Conservation (phyloP, 1,139 yeast genomes). For the Saccharomyces hybrid region DNA sequence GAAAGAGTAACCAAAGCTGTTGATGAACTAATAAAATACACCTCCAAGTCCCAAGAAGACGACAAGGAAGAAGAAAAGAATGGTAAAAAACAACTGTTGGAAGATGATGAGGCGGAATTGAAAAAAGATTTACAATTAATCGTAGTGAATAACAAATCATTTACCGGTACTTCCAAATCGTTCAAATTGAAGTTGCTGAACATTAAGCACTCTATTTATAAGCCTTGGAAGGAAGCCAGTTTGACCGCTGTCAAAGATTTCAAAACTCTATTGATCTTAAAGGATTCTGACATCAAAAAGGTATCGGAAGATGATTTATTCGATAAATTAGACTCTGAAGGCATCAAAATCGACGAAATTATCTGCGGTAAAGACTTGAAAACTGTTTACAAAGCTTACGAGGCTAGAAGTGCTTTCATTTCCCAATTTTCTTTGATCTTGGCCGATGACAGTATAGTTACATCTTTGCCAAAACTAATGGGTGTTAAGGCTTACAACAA, state of each 20-base stretch:
- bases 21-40: slow-evolving; percentile 43
- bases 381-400: slow-evolving; percentile 60
- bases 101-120: slow-evolving; percentile 47
- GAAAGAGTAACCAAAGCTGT: slow-evolving; percentile 38
- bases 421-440: slow-evolving; percentile 63
- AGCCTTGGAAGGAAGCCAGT: slow-evolving; percentile 28
- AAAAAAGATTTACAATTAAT: slow-evolving; percentile 47
- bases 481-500: slow-evolving; percentile 81
- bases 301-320: slow-evolving; percentile 44
- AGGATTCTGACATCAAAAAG: slow-evolving; percentile 29
- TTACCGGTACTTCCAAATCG: slow-evolving; percentile 48
- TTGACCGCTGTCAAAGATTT: slow-evolving; percentile 39
- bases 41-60: slow-evolving; percentile 18
- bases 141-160: slow-evolving; percentile 47
- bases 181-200: slow-evolving; percentile 66
- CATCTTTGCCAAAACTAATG: slow-evolving; percentile 71
- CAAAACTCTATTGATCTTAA: slow-evolving; percentile 61
- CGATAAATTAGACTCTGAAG: slow-evolving; percentile 50
- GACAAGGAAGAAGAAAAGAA: slow-evolving; percentile 31
- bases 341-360: slow-evolving; percentile 32
- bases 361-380: slow-evolving; percentile 53
- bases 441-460: slow-evolving; percentile 74
- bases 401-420: slow-evolving; percentile 59
- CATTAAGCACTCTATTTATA: slow-evolving; percentile 26
- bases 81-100: slow-evolving; percentile 34